Evolutionary conservation across 805 yeast genomes (phyloP).

Genomic region (Ogataea saltuana): DNA sequence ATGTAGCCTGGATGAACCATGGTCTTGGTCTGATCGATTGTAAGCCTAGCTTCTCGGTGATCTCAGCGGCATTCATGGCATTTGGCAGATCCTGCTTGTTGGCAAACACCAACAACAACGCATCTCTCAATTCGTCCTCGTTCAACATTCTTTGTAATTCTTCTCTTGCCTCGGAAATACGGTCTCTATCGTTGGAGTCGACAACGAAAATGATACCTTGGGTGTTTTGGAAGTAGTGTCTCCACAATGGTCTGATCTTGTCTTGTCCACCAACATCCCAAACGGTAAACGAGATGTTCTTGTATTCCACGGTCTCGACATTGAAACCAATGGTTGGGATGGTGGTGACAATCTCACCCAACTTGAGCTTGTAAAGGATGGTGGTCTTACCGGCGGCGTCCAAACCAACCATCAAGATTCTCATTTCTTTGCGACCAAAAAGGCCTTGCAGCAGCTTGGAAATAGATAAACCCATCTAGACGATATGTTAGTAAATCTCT

Average conservation of each 20-base stretch:
- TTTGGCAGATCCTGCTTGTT: conserved; percentile 99
- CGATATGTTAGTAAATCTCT: conserved; percentile 9
- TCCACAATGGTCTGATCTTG: conserved; percentile 97
- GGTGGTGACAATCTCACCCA: conserved; percentile 94
- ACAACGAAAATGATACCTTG: conserved; percentile 98
- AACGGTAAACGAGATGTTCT: conserved; percentile 93
- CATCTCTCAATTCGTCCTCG: conserved; percentile 97
- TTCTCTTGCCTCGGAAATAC: conserved; percentile 97
- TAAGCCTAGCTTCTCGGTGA: conserved; percentile 94
- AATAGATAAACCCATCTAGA: conserved; percentile 87
- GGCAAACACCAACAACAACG: conserved; percentile 92
- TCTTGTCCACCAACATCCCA: conserved; percentile 99
- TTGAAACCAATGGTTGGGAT: conserved; percentile 97
- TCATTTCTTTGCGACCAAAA: conserved; percentile 97
- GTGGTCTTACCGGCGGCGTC: conserved; percentile 99
- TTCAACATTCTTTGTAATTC: conserved; percentile 97
- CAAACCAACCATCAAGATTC: conserved; percentile 96
- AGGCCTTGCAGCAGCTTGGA: conserved; percentile 94
- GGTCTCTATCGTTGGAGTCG: conserved; percentile 97
- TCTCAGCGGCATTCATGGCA: conserved; percentile 98
- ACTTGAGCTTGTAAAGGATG: conserved; percentile 88
- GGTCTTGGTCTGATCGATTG: conserved; percentile 98
- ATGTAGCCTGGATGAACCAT: conserved; percentile 98
- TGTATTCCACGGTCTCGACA: conserved; percentile 96
- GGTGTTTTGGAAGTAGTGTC: conserved; percentile 98